Evolutionary conservation across 257 asterid genomes (phyloP).

Genomic region (Capsicum baccatum): DNA sequence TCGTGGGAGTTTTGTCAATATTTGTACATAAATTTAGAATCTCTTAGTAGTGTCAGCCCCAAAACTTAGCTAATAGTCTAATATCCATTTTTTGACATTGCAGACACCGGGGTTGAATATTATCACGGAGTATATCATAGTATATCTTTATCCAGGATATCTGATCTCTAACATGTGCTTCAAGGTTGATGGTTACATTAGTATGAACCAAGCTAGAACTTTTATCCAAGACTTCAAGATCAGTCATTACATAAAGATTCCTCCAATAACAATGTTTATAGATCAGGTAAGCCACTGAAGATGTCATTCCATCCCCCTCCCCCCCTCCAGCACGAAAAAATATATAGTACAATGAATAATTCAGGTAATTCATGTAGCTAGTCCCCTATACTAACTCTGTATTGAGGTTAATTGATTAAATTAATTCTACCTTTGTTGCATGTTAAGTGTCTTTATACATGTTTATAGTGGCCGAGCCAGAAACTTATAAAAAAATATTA

Average conservation of each 20-base stretch:
- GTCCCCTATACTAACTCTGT: not conserved
- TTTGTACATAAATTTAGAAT: no score
- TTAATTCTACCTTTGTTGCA: no score
- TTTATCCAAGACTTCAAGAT: constrained; percentile 95
- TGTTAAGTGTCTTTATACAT: no score
- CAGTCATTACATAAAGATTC: constrained; percentile 95
- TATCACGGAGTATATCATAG: constrained; percentile 89
- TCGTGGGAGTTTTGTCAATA: no score
- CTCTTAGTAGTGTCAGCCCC: no score
- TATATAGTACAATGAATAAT: not conserved
- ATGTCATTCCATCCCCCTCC: not conserved
- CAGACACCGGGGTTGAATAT: constrained; percentile 84
- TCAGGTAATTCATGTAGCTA: not conserved
- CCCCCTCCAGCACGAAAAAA: not conserved
- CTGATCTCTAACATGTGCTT: constrained; percentile 97
- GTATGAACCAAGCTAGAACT: constrained; percentile 82
- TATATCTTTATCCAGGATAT: constrained; percentile 87
- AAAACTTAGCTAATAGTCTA: not conserved
- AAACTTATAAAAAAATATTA: no score
- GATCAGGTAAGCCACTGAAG: constrained; percentile 59
- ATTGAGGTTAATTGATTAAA: no score
- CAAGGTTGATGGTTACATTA: constrained; percentile 91
- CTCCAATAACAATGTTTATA: constrained; percentile 96
- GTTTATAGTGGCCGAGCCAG: no score
- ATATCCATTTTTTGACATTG: constrained; percentile 2